These are phyloP conservation scores for Yamadazyma trypodendri DNA, from an alignment of 1,139 yeast species.

Conservation along the genomic window DNA sequence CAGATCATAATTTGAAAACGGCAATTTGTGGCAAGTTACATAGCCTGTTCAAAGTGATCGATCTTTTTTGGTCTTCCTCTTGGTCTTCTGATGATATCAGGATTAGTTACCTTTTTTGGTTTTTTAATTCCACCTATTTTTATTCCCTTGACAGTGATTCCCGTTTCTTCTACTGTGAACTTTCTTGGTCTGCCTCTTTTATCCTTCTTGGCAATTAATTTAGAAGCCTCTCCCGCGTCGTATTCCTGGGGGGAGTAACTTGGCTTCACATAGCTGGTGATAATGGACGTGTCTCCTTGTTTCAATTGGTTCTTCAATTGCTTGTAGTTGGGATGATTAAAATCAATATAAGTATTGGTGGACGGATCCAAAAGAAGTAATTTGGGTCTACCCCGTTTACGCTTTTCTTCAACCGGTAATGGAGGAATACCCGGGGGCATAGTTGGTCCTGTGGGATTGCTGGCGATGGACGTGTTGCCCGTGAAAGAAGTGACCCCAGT, in stretches of 20 bases:
- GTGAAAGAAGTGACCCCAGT: background rate
- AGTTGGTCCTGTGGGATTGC: background rate
- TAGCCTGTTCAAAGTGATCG: background rate
- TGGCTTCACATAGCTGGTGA: constrained; percentile 8
- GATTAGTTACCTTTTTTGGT: constrained; percentile 18
- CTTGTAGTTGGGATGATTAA: constrained; percentile 45
- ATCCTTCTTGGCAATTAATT: constrained; percentile 41
- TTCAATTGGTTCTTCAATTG: constrained; percentile 37
- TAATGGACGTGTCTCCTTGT: constrained; percentile 17
- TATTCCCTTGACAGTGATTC: constrained; percentile 46
- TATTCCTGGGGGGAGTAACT: constrained; percentile 18
- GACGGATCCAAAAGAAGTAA: constrained; percentile 43
- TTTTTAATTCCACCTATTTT: constrained; percentile 41
- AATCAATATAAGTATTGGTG: constrained; percentile 43
- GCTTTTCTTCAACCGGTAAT: constrained; percentile 21
- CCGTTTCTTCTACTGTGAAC: constrained; percentile 50
- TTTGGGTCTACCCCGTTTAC: constrained; percentile 47
- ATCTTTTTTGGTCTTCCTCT: constrained; percentile 18
- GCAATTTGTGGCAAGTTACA: too few species aligned
- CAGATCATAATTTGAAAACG: background rate
- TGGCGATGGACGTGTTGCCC: background rate
- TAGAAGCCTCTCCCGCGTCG: constrained; percentile 38
- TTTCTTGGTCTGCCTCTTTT: constrained; percentile 53
- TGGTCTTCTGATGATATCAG: constrained; percentile 15
- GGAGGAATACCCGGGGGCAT: constrained; percentile 5